phyloP scores from a whole-genome alignment of 2,329 filamentous ascomycete genomes.

The Penicillium sp. region DNA sequence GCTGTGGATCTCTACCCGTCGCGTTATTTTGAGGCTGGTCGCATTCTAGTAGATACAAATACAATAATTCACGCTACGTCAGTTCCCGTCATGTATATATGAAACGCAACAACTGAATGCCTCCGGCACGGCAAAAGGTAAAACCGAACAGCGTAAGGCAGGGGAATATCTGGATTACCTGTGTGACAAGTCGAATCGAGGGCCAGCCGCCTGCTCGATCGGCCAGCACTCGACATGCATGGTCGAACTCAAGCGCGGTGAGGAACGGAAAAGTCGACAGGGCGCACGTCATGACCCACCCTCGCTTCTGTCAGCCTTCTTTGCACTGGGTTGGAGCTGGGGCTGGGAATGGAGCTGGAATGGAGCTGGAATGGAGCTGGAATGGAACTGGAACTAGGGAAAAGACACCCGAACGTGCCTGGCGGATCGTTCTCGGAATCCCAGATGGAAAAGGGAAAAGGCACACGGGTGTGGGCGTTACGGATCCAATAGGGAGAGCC shows the following conservation, averaged over 20 bases:
- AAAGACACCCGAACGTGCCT: not conserved
- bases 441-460: not conserved
- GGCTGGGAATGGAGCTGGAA: not conserved
- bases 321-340: not conserved
- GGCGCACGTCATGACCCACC: conserved; percentile 18
- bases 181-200: conserved; percentile 33
- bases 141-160: conserved; percentile 8
- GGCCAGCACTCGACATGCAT: conserved; percentile 65
- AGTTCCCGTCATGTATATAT: not conserved
- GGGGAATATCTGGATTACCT: conserved; percentile 37
- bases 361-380: no score
- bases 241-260: conserved; percentile 64
- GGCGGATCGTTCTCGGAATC: not conserved
- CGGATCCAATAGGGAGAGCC: conserved; percentile 8
- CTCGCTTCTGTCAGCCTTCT: conserved; percentile 4
- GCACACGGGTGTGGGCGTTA: not conserved
- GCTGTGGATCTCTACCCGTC: conserved; percentile 22
- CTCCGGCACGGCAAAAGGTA: conserved; percentile 1
- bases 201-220: conserved; percentile 53
- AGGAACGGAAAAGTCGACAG: conserved; percentile 63
- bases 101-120: conserved; percentile 3
- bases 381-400: no score
- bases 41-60: conserved; percentile 28
- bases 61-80: not conserved
- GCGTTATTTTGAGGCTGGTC: conserved; percentile 36